Evolutionary conservation across 2,329 filamentous ascomycete species (phyloP), one percentile per base, ranked within the genome.

Genomic region (Teratosphaeria epicoccoides): DNA sequence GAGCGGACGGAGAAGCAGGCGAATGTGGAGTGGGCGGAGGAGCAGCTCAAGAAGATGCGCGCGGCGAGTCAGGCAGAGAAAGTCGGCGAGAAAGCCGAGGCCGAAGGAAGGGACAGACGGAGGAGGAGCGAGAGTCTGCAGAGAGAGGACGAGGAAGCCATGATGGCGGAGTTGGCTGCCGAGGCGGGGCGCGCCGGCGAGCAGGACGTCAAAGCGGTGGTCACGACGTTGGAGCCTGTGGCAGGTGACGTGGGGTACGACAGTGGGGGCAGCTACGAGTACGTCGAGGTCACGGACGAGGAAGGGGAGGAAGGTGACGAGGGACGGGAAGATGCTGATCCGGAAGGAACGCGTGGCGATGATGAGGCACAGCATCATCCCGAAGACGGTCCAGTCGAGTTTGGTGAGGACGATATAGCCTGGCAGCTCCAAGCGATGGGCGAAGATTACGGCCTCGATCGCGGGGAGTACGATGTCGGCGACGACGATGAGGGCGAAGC

Each of bases 351-450:
- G 49, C 68, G 65, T 2, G 69, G 70, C 48, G 73, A 75, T 7
- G 49, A 55, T 9, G 55, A 77, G 44, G 68, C 74, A 11, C 66
- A 73, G 28, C 68, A 72, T 1, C 69, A 88, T 6, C 88, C 93
- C 61, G 91, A 79, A 53, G 66, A 77, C 11, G 69, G 72, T 45
- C 71, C 75, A 0, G 71, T 93, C 6, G 91, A 96, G 62, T 95
- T 95, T 62, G 87, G 86, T 51, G 93, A 97, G 67, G 91, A 90
- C 49, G 93, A 98, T 63, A 94, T 98, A 61, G 90, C 88, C 29
- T 90, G 84, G 65, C 93, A 98, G 64, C 76, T 98, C 11, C 87
- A 87, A 49, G 84, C 87, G 24, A 95, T 96, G 87, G 88, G 86
- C 50, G 79, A 86, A 59, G 84, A 88, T n/a, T 89, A 90, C 59